A percentile compares a stretch with the other conserved stretches of the same genome.
Conservation (phyloP, 495 filamentous ascomycete genomes). For the Penicillium atrosanguineum region DNA sequence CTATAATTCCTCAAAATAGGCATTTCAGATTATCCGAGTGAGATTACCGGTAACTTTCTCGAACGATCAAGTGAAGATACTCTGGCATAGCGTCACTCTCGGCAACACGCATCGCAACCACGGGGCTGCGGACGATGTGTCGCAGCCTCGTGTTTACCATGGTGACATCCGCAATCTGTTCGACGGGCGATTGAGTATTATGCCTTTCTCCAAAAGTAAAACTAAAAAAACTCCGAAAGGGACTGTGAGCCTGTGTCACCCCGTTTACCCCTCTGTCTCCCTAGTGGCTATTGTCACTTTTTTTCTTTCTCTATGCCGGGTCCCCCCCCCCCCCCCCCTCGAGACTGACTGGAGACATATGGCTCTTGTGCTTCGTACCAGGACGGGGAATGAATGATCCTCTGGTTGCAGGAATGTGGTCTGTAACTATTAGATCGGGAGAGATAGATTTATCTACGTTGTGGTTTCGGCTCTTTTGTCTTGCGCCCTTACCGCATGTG, state of each 20-base stretch:
- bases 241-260: slow-evolving; percentile 1
- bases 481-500: not conserved
- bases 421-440: not conserved
- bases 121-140: slow-evolving; percentile 2
- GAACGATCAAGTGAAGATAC: not conserved
- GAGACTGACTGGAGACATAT: not conserved
- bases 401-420: not conserved
- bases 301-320: no score
- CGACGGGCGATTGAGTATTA: not conserved
- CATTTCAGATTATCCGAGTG: not conserved
- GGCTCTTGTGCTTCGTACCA: not conserved
- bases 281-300: not conserved
- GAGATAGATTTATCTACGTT: not conserved
- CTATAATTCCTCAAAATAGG: not conserved
- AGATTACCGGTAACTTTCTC: not conserved
- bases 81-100: not conserved
- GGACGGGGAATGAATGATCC: not conserved
- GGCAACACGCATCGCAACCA: not conserved
- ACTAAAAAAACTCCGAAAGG: slow-evolving; percentile 6
- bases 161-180: slow-evolving; percentile 10
- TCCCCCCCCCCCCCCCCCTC: not conserved
- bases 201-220: not conserved
- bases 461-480: not conserved
- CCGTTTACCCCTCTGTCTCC: not conserved
- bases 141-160: slow-evolving; percentile 4